These are phyloP conservation scores for Phycomyces blakesleeanus DNA, from an alignment of 192 early-diverging fungal genomes.

Conservation along the genomic window DNA sequence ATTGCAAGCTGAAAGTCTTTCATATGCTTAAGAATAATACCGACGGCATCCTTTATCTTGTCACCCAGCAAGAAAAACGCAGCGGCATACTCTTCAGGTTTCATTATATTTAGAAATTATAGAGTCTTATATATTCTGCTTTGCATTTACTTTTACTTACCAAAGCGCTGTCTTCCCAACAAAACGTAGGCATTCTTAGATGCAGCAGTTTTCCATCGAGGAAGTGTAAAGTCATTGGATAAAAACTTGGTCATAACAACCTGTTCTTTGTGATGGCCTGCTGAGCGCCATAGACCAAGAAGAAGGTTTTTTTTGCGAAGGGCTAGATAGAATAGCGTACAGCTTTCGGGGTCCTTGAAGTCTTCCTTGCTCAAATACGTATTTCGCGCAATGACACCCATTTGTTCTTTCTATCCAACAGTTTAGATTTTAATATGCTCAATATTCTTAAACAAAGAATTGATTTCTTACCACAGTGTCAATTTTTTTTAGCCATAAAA, in stretches of 20 bases:
- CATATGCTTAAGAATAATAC: conserved; percentile 87
- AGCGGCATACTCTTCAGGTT: conserved; percentile 76
- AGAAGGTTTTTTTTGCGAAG: conserved; percentile 88
- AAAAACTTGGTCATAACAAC: conserved; percentile 87
- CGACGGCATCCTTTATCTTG: conserved; percentile 85
- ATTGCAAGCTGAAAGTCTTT: conserved; percentile 92
- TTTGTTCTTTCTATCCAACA: conserved; percentile 47
- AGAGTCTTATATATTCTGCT: neutral
- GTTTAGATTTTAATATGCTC: neutral
- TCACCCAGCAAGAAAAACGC: conserved; percentile 93
- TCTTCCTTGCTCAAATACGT: conserved; percentile 73
- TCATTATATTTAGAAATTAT: neutral
- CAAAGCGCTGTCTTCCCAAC: conserved; percentile 89
- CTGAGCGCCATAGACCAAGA: conserved; percentile 85
- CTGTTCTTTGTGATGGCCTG: conserved; percentile 80
- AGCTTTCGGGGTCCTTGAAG: conserved; percentile 75
- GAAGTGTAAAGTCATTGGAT: conserved; percentile 85
- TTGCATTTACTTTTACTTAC: conserved; percentile 34
- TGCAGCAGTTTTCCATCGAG: conserved; percentile 90
- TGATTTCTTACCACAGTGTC: conserved; percentile 59
- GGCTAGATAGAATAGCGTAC: conserved; percentile 87
- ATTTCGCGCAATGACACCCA: conserved; percentile 88
- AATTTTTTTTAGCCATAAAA: conserved; percentile 79
- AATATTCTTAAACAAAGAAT: neutral
- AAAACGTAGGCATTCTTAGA: conserved; percentile 98